phyloP scores from a whole-genome alignment of 805 yeast species.

The Hanseniaspora singularis region DNA sequence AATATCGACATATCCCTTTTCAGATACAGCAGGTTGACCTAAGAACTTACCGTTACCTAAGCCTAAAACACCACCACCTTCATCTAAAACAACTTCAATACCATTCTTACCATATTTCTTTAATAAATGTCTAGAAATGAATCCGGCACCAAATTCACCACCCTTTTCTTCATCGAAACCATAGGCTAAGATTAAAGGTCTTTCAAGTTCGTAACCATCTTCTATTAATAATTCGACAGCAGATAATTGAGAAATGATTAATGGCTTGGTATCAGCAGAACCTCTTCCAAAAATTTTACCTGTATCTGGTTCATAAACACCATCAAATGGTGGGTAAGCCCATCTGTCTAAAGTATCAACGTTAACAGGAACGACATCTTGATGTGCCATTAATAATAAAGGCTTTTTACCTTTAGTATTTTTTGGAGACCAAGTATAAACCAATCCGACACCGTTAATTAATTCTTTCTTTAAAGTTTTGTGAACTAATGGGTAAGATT shows the following conservation, averaged over 20 bases:
- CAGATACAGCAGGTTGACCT: constrained; percentile 38
- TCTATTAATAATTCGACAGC: constrained; percentile 41
- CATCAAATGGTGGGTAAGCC: constrained; percentile 55
- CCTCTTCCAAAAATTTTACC: constrained; percentile 62
- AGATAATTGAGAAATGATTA: constrained; percentile 51
- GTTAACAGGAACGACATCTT: constrained; percentile 72
- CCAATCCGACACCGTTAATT: constrained; percentile 52
- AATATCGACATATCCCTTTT: constrained; percentile 34
- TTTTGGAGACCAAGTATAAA: constrained; percentile 50
- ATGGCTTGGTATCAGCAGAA: constrained; percentile 56
- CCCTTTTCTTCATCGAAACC: constrained; percentile 66
- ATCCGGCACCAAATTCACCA: constrained; percentile 47
- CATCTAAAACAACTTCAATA: constrained; percentile 52
- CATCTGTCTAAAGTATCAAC: constrained; percentile 44
- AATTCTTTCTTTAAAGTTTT: constrained; percentile 38
- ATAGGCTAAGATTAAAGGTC: constrained; percentile 48
- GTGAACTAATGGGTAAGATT: constrained; percentile 44
- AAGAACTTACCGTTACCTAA: constrained; percentile 33
- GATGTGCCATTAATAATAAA: constrained; percentile 59
- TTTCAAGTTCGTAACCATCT: constrained; percentile 18
- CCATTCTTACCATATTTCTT: constrained; percentile 47
- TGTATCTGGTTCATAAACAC: constrained; percentile 47
- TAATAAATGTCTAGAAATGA: constrained; percentile 34
- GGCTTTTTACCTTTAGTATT: constrained; percentile 43
- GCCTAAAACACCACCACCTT: constrained; percentile 33